phyloP scores from a whole-genome alignment of 2,329 filamentous ascomycete species.

The Chaetomium sp. region DNA sequence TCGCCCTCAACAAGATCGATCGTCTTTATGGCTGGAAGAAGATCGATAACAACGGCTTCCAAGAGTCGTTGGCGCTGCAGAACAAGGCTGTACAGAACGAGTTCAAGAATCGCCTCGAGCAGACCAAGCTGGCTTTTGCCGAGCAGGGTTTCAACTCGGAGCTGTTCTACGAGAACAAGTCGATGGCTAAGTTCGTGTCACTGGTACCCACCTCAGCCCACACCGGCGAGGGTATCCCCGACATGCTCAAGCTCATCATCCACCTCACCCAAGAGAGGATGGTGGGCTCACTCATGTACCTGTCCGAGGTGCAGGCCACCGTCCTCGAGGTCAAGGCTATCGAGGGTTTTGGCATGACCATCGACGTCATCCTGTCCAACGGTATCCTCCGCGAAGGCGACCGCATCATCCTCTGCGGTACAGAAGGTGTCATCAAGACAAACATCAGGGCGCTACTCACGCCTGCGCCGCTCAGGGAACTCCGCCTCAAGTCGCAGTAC shows the following conservation, averaged over 20 bases:
- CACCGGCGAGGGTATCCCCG: conserved; percentile 98
- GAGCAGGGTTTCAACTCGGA: conserved; percentile 99
- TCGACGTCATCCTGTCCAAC: conserved; percentile 95
- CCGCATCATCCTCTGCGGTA: conserved; percentile 90
- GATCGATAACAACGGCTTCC: conserved; percentile 97
- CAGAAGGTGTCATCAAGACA: conserved; percentile 93
- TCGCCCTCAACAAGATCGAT: conserved; percentile 99
- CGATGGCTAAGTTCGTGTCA: conserved; percentile 92
- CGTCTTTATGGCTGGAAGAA: conserved; percentile 99
- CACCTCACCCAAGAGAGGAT: conserved; percentile 95
- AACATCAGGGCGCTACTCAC: conserved; percentile 94
- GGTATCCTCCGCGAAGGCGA: conserved; percentile 94
- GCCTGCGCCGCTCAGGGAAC: conserved; percentile 86
- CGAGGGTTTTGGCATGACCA: conserved; percentile 97
- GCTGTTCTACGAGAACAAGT: conserved; percentile 97
- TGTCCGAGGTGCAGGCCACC: conserved; percentile 95
- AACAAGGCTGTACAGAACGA: conserved; percentile 93
- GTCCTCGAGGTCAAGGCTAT: conserved; percentile 99
- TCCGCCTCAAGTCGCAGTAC: conserved; percentile 93
- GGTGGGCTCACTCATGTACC: conserved; percentile 96
- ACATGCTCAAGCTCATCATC: conserved; percentile 95
- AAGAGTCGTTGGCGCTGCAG: conserved; percentile 85
- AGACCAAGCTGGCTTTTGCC: conserved; percentile 90
- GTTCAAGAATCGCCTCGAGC: conserved; percentile 84
- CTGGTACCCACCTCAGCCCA: conserved; percentile 95